A percentile compares a stretch with the other conserved stretches of the same genome.
phyloP scores from a whole-genome alignment of 2,329 filamentous ascomycete genomes.

The Tolypocladium ophioglossoides region DNA sequence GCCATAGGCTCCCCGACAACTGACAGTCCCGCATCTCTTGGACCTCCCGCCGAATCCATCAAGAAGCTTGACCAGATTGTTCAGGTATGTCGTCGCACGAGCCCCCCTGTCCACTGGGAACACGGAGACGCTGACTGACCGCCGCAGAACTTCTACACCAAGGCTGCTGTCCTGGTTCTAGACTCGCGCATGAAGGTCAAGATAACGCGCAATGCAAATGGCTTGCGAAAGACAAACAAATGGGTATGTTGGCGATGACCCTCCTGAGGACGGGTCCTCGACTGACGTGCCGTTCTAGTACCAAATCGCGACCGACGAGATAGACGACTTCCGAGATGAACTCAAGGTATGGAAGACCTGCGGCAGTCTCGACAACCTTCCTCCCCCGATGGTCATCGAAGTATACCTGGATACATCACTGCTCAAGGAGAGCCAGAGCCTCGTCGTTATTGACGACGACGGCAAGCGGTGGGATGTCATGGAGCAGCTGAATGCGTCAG shows the following conservation, averaged over 20 bases:
- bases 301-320: slow-evolving; percentile 88
- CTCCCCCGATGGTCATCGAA: slow-evolving; percentile 80
- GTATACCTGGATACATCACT: slow-evolving; percentile 74
- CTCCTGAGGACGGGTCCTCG: not conserved
- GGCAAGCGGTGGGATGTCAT: slow-evolving; percentile 90
- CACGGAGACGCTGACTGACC: not conserved
- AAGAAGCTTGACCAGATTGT: slow-evolving; percentile 88
- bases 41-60: slow-evolving; percentile 54
- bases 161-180: slow-evolving; percentile 74
- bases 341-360: slow-evolving; percentile 72
- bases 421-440: slow-evolving; percentile 71
- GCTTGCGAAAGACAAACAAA: slow-evolving; percentile 61
- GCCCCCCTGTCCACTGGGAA: not conserved
- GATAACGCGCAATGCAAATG: slow-evolving; percentile 29
- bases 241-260: slow-evolving; percentile 48
- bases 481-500: slow-evolving; percentile 63
- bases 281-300: slow-evolving; percentile 48
- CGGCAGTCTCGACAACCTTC: slow-evolving; percentile 65
- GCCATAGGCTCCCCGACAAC: slow-evolving; percentile 36
- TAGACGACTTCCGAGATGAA: slow-evolving; percentile 75
- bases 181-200: slow-evolving; percentile 67
- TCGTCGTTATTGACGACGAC: slow-evolving; percentile 79
- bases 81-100: slow-evolving; percentile 45
- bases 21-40: slow-evolving; percentile 28
- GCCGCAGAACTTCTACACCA: slow-evolving; percentile 76